Evolutionary conservation across 495 filamentous ascomycete genomes (phyloP), one percentile per base, ranked within the genome.

Genomic region (Aspergillus campestris): DNA sequence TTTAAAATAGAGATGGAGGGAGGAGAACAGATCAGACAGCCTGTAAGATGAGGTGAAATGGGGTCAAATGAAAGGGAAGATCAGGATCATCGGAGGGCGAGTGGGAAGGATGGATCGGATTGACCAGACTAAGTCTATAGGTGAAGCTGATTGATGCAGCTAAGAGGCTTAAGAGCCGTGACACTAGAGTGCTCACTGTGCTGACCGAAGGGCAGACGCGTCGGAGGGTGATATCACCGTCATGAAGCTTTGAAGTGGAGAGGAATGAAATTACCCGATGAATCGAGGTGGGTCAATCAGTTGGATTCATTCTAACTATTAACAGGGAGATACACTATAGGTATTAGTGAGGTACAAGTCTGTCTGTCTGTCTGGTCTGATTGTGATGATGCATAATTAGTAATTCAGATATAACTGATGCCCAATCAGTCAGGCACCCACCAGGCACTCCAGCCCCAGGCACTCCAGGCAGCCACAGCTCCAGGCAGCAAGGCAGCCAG

Each of bases 221-320:
- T 51, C 34, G 42, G 40, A 33, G 46, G 42, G 38, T 51, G 48
- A 50, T 50, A 45, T 50, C 48, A 51, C 28, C 33, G 24, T 10
- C 12, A 29, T 27, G 15, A 14, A n/a, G 32, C 14, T 34, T 34
- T 12, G 32, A 34, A 34, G 9, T 44, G 6, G 3, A n/a, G 39
- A 10, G 13, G 35, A 15, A n/a, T 44, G 12, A 7, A 34, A 13
- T 30, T 15, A 42, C 6, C 38, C 28, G 24, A n/a, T 29, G 12
- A 47, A n/a, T 7, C 34, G 10, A 28, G 29, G 40, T 38, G 43
- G 34, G 43, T 45, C 43, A 10, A 12, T 27, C n/a, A 18, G 35
- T 24, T n/a, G n/a, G n/a, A 6, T 44, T 14, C 27, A 12, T 31
- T 30, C n/a, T 10, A 8, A 12, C 7, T 31, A 6, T 28, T 7